Conservation (phyloP, 768 basidiomycete genomes). For the Hirschioporus abietinus region DNA sequence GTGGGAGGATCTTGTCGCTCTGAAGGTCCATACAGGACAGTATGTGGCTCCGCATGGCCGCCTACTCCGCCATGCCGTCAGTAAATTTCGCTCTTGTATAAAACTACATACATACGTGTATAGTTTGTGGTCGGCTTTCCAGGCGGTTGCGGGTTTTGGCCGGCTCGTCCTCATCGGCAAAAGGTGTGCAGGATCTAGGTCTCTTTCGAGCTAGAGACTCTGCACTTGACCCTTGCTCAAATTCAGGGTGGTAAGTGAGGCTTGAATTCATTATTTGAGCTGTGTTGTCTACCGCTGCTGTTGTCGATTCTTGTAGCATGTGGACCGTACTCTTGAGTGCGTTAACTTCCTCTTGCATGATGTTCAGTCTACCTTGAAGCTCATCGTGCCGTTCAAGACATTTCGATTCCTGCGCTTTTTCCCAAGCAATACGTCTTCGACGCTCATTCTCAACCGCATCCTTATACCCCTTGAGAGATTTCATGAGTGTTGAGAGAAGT, state of each 20-base stretch:
- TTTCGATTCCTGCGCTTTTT: slow-evolving; percentile 63
- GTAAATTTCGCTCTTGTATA: not conserved
- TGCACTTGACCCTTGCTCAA: not conserved
- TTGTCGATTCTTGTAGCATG: not conserved
- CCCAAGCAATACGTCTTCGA: slow-evolving; percentile 59
- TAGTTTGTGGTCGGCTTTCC: slow-evolving; percentile 2
- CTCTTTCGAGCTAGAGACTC: not conserved
- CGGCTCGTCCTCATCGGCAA: not conserved
- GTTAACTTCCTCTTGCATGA: slow-evolving; percentile 50
- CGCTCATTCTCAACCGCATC: slow-evolving; percentile 58
- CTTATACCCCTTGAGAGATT: slow-evolving; percentile 16
- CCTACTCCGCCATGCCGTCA: slow-evolving; percentile 31
- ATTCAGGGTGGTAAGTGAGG: not conserved
- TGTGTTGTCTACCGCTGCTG: not conserved
- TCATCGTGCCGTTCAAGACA: slow-evolving; percentile 49
- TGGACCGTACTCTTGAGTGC: slow-evolving; percentile 31
- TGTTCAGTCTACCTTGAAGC: slow-evolving; percentile 49
- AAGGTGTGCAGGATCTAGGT: not conserved
- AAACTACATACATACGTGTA: not conserved
- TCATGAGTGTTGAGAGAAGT: not conserved
- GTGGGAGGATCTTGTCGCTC: slow-evolving; percentile 54
- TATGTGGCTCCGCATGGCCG: slow-evolving; percentile 68
- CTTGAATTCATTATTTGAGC: not conserved
- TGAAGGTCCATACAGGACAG: slow-evolving; percentile 52
- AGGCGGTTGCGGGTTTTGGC: not conserved